Base-by-base conservation (phyloP, 768 basidiomycete genomes). In the Leucocoprinus sp. region DNA sequence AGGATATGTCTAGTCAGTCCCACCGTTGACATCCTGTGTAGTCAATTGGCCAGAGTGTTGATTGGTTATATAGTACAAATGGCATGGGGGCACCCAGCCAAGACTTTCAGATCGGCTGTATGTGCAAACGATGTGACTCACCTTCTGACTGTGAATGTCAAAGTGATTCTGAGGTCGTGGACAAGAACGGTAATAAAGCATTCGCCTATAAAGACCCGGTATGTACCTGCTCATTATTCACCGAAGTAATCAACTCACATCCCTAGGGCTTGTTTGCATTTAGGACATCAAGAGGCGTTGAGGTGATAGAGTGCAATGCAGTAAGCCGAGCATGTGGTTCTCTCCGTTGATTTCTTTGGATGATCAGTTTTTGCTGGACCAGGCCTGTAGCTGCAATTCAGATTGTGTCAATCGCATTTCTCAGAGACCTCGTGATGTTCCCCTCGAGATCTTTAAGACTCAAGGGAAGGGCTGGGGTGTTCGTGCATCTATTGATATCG, bases 391-490 rank as follows among this genome's bases (percentile, higher is more conserved):
- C 5, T 83, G 80, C 48, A 56, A 52, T 24, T 26, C 31, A 7
- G 52, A 42, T 2, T 86, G 83, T 52, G 60, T 52, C 2, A 85
- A 84, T 52, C 75, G 82, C 17, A 74, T 83, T 5, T 75, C 74
- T 2, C 84, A 85, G 50, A 60, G 50, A 21, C 74, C 81, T 5
- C 70, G 84, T 21, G 64, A 75, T 36, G 51, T 78, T 8, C 65
- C 73, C 2, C 66, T 86, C 7, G 75, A 84, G 51, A 59, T 86
- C n/a, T 84, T 84, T 68, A 75, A 80, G 51, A 85, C 83, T 0
- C 28, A 43, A 3, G 55, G 62, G 15, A 64, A 72, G 45, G 84
- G 84, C 2, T 86, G 82, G 83, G 83, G 84, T 5, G 81, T 72
- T 2, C 67, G 80, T n/a, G 59, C 76, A 0, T 52, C 67, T 5